Base-by-base conservation (phyloP, 2,329 filamentous ascomycete genomes). In the Basipetospora chlamydospora region DNA sequence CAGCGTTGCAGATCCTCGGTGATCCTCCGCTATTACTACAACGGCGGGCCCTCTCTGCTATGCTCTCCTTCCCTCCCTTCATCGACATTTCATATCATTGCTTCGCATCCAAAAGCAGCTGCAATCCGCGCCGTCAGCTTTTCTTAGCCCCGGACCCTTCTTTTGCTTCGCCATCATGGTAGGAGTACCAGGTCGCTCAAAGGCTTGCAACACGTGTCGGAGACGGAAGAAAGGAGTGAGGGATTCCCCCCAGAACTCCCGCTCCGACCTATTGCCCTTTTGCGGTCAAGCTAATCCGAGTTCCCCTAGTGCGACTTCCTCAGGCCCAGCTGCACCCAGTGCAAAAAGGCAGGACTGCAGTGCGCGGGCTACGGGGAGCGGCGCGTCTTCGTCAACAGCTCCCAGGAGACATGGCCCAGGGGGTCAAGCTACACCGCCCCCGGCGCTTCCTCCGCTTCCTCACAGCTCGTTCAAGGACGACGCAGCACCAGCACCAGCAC, bases 121-220 rank as follows among this genome's bases (percentile, higher is more conserved):
- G 15, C 7, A 9, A n/a, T n/a, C n/a, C n/a, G n/a, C n/a, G n/a
- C n/a, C n/a, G n/a, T n/a, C n/a, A n/a, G n/a, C n/a, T n/a, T n/a
- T n/a, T n/a, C n/a, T n/a, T n/a, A n/a, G n/a, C n/a, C n/a, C n/a
- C n/a, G n/a, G n/a, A n/a, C n/a, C n/a, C n/a, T n/a, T n/a, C n/a
- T n/a, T n/a, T 28, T n/a, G 5, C 6, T 12, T n/a, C 26, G 4
- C 43, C 35, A 28, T 12, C 21, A 34, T 34, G 32, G 32, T 34
- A 6, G 32, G 32, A 3, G 32, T 34, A n/a, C 32, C 32, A 4
- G 32, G 32, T 5, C 32, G 32, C 8, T 34, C 32, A 7, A 34
- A 34, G 11, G 32, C 32, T 8, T 34, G 32, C 21, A 12, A 15
- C 12, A 34, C 32, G 5, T 34, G 32, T n/a, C 13, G 17, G 17